A percentile compares a stretch with the other conserved stretches of the same genome.
These are phyloP conservation scores for Pythium myriotylum DNA, from an alignment of 352 stramenopile species.

Conservation along the genomic window DNA sequence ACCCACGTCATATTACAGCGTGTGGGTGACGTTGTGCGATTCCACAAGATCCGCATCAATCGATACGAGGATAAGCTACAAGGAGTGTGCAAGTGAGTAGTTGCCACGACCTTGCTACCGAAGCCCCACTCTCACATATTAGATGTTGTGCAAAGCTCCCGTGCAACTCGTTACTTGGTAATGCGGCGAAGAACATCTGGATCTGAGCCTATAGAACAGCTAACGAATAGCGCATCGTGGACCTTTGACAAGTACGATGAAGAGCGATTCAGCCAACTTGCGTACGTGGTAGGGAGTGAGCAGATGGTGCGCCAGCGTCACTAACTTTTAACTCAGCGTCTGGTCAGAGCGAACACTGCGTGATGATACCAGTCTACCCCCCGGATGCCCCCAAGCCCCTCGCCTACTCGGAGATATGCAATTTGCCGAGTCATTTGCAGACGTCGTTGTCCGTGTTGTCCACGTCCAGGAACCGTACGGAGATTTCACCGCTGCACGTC, in stretches of 20 bases:
- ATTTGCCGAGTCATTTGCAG: conserved; percentile 49
- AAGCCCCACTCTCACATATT: too few species aligned
- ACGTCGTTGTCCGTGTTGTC: conserved; percentile 66
- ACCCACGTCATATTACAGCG: conserved; percentile 31
- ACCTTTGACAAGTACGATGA: conserved; percentile 66
- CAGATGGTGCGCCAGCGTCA: background rate
- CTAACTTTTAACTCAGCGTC: conserved; percentile 28
- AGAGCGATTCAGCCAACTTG: conserved; percentile 33
- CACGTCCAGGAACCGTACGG: conserved; percentile 36
- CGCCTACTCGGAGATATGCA: conserved; percentile 48
- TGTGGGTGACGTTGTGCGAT: conserved; percentile 76
- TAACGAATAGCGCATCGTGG: conserved; percentile 54
- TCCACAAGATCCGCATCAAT: conserved; percentile 78
- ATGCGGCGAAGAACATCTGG: conserved; percentile 37
- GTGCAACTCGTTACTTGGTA: conserved; percentile 60
- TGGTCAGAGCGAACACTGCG: conserved; percentile 48
- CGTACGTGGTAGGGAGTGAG: conserved; percentile 15
- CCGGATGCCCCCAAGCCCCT: conserved; percentile 45
- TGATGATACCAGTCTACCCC: conserved; percentile 51
- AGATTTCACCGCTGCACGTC: conserved; percentile 29
- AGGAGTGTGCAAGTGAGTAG: conserved; percentile 54
- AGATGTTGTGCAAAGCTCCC: conserved; percentile 27
- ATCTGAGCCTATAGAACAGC: conserved; percentile 35
- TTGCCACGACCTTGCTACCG: background rate
- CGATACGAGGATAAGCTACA: conserved; percentile 59